Conservation (phyloP, 148 eudicot genomes). For the Spergularia marina region DNA sequence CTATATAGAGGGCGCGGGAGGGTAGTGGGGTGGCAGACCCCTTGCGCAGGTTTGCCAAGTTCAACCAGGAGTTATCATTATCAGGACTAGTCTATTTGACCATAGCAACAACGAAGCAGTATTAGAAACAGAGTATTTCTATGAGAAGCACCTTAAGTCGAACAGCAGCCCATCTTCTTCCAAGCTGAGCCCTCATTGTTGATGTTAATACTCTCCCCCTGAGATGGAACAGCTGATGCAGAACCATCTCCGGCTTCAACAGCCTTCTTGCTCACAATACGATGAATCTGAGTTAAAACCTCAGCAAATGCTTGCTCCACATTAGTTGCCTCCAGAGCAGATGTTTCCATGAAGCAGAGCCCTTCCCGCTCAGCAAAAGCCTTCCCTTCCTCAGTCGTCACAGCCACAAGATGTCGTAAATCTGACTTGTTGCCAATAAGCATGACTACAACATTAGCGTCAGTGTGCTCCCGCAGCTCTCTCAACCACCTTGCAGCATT, state of each 20-base stretch:
- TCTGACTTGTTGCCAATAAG: slow-evolving; percentile 90
- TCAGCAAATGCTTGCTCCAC: slow-evolving; percentile 79
- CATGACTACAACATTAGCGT: slow-evolving; percentile 85
- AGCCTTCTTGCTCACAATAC: slow-evolving; percentile 75
- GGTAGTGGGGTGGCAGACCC: background rate
- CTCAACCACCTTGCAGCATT: slow-evolving; percentile 73
- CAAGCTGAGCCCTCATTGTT: slow-evolving; percentile 52
- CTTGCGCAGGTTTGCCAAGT: background rate
- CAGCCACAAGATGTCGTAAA: slow-evolving; percentile 83
- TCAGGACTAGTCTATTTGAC: slow-evolving; percentile 1
- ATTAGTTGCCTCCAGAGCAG: slow-evolving; percentile 85
- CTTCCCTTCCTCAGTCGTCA: slow-evolving; percentile 67
- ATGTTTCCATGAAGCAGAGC: slow-evolving; percentile 88
- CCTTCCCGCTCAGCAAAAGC: slow-evolving; percentile 66
- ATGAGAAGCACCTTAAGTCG: slow-evolving; percentile 39
- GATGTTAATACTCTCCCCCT: slow-evolving; percentile 63
- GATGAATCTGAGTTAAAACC: slow-evolving; percentile 64
- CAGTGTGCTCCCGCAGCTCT: slow-evolving; percentile 83
- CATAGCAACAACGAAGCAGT: background rate
- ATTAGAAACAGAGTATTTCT: background rate
- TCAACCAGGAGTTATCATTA: background rate
- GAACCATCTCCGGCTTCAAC: slow-evolving; percentile 71
- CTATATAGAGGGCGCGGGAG: background rate
- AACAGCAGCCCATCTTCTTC: slow-evolving; percentile 76
- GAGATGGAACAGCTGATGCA: slow-evolving; percentile 52